phyloP scores from a whole-genome alignment of 371 early-diverging fungal genomes.

The Mucor circinelloides region DNA sequence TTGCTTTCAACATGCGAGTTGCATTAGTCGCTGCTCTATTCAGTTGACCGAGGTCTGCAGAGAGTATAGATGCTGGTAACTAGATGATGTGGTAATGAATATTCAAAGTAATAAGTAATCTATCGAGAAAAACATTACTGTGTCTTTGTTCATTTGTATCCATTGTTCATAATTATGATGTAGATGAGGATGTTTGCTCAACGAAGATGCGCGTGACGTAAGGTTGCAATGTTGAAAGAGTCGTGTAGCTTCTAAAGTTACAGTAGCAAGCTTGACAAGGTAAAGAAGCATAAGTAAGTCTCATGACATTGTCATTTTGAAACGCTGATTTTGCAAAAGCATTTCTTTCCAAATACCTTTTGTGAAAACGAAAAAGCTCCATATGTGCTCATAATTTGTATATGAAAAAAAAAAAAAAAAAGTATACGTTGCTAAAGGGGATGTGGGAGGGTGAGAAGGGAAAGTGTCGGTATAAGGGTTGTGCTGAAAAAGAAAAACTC shows the following conservation, averaged over 20 bases:
- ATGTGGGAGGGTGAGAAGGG: not conserved
- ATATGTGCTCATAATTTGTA: constrained; percentile 18
- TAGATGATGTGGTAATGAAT: not conserved
- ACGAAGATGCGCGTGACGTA: constrained; percentile 9
- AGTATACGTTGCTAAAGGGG: not conserved
- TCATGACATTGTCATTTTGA: not conserved
- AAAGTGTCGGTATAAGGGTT: not conserved
- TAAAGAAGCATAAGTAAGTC: not conserved
- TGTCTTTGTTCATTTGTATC: constrained; percentile 19
- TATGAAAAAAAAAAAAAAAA: not conserved
- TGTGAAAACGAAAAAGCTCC: constrained; percentile 27
- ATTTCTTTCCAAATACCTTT: constrained; percentile 14
- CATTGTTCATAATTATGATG: constrained; percentile 18
- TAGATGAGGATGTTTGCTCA: constrained; percentile 2
- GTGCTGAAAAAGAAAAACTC: not conserved
- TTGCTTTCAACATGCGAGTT: constrained; percentile 10
- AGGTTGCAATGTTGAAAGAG: constrained; percentile 25
- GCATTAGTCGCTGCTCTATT: constrained; percentile 18
- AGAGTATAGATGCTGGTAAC: constrained; percentile 19
- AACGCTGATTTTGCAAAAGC: not conserved
- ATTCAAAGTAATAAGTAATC: not conserved
- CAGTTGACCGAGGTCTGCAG: constrained; percentile 11
- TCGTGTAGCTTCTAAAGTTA: constrained; percentile 27
- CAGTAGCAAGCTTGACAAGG: constrained; percentile 16
- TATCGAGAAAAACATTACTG: constrained; percentile 11